phyloP scores from a whole-genome alignment of 305 asterid genomes.

The Ilex paraguariensis region DNA sequence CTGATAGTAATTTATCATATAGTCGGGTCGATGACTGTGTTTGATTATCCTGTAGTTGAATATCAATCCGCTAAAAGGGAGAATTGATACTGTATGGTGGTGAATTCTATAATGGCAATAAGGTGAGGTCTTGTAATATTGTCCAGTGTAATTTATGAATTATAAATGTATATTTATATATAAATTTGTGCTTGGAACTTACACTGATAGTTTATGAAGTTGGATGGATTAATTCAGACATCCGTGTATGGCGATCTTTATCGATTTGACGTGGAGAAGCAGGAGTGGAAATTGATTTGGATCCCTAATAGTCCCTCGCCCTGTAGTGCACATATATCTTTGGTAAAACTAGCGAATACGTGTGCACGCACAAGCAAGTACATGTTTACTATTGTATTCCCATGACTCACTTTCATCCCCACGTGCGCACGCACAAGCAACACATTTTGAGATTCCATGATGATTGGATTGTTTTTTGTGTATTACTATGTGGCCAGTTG shows the following conservation, averaged over 20 bases:
- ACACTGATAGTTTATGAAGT: slow-evolving; percentile 13
- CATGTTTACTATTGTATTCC: background rate
- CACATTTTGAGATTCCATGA: background rate
- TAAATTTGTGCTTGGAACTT: slow-evolving; percentile 7
- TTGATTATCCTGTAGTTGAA: slow-evolving; percentile 45
- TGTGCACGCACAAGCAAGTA: background rate
- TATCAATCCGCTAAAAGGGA: slow-evolving; percentile 79
- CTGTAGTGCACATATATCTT: slow-evolving; percentile 88
- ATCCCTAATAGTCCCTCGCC: slow-evolving; percentile 98
- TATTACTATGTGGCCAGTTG: slow-evolving; percentile 81
- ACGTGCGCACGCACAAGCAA: background rate
- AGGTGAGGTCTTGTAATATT: slow-evolving; percentile 34
- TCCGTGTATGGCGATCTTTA: slow-evolving; percentile 91
- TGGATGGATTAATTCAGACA: slow-evolving; percentile 49
- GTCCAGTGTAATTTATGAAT: too few relatives aligned
- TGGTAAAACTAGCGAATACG: slow-evolving; percentile 38
- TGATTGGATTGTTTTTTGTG: slow-evolving; percentile 11
- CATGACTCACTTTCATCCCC: too few relatives aligned
- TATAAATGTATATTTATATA: background rate
- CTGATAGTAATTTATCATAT: background rate
- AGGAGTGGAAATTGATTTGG: slow-evolving; percentile 85
- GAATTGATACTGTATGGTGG: slow-evolving; percentile 88
- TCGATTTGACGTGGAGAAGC: slow-evolving; percentile 86
- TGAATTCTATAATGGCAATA: slow-evolving; percentile 93
- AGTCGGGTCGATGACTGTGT: background rate